Percentiles rank a stretch among this genome's conserved stretches.
phyloP scores from a whole-genome alignment of 306 rosid species.

The Bauhinia variegata region DNA sequence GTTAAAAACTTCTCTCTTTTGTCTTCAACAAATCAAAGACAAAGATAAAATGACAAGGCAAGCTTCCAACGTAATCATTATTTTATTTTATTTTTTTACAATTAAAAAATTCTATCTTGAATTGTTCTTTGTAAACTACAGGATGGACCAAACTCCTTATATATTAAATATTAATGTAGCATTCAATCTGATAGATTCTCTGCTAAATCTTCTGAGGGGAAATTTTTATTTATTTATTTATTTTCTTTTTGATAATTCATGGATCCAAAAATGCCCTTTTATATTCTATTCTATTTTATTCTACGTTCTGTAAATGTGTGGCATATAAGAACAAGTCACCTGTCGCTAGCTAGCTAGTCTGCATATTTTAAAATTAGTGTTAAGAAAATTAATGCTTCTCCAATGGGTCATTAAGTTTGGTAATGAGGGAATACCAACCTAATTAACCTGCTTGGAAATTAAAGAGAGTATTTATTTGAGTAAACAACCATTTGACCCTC shows the following conservation, averaged over 20 bases:
- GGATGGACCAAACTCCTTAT: slow-evolving; percentile 37
- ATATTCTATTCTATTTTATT: too few relatives aligned
- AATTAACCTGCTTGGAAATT: slow-evolving; percentile 15
- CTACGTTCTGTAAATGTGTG: neutral
- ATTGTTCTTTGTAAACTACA: slow-evolving; percentile 34
- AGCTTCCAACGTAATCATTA: slow-evolving; percentile 49
- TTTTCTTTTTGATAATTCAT: slow-evolving; percentile 9
- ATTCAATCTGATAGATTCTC: slow-evolving; percentile 36
- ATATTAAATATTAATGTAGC: slow-evolving; percentile 39
- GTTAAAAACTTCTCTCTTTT: slow-evolving; percentile 34
- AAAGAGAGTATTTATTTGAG: slow-evolving; percentile 6
- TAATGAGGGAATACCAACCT: slow-evolving; percentile 27
- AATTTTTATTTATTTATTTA: slow-evolving; percentile 2
- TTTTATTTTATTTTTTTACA: slow-evolving; percentile 21
- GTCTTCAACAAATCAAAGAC: slow-evolving; percentile 53
- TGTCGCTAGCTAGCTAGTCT: slow-evolving; percentile 19
- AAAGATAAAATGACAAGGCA: slow-evolving; percentile 64
- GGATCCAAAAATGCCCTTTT: slow-evolving; percentile 30
- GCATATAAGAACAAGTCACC: slow-evolving; percentile 30
- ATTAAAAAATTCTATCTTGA: slow-evolving; percentile 42
- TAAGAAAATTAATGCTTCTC: neutral
- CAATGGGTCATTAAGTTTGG: slow-evolving; percentile 21
- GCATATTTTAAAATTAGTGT: slow-evolving; percentile 10
- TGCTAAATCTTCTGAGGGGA: slow-evolving; percentile 36
- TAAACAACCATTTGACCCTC: slow-evolving; percentile 41